Evolutionary conservation across 495 filamentous ascomycete species (phyloP).

Genomic region (Penicillium canariense): DNA sequence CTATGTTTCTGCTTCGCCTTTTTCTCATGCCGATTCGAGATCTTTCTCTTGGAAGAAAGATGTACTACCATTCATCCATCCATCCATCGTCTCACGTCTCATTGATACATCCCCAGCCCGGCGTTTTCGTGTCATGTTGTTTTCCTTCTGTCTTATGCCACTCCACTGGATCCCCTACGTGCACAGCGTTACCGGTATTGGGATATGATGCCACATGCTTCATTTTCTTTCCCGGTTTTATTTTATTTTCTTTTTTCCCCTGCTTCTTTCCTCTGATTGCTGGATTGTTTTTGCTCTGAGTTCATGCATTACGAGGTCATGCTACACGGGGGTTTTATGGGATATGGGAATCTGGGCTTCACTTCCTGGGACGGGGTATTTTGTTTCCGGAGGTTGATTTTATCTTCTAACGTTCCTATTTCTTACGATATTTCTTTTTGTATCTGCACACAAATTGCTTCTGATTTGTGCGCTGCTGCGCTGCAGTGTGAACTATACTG

Average conservation of each 20-base stretch:
- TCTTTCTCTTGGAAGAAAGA: slow-evolving; percentile 3
- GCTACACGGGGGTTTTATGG: slow-evolving; percentile 28
- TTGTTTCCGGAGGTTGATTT: neutral
- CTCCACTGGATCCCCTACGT: neutral
- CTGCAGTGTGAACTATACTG: neutral
- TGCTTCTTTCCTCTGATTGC: slow-evolving; percentile 7
- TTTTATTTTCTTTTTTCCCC: slow-evolving; percentile 14
- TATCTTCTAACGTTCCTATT: slow-evolving; percentile 1
- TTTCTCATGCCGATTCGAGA: neutral
- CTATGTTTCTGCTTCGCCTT: neutral
- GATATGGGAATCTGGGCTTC: slow-evolving; percentile 2
- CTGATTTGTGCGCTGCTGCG: neutral
- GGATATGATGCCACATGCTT: neutral
- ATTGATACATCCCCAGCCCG: neutral
- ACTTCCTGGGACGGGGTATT: neutral
- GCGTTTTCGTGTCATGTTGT: neutral
- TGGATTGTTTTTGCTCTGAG: slow-evolving; percentile 9
- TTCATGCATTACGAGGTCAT: slow-evolving; percentile 33
- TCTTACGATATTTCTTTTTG: slow-evolving; percentile 21
- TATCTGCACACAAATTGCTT: slow-evolving; percentile 26
- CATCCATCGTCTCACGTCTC: neutral
- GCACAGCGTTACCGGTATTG: neutral
- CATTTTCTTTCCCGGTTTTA: neutral
- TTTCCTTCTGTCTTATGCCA: neutral
- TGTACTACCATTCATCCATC: slow-evolving; percentile 8